Conservation (phyloP, 768 basidiomycete species). For the Candolleomyces aberdarensis region DNA sequence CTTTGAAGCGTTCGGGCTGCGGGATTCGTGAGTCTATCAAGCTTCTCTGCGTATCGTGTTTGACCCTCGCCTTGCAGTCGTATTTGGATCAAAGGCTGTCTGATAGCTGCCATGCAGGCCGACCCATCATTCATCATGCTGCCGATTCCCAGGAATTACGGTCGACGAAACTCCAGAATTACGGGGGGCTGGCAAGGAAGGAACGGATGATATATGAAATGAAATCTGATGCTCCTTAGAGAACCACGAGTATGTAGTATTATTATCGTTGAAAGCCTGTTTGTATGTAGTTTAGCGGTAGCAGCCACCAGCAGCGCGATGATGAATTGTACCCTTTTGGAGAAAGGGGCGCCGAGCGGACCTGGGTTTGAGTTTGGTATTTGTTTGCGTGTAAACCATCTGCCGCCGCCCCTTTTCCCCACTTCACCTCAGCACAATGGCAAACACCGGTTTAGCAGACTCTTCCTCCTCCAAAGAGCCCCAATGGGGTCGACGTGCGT, state of each 20-base stretch:
- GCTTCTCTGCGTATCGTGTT: background rate
- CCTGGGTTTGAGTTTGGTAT: slow-evolving; percentile 9
- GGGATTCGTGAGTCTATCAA: slow-evolving; percentile 35
- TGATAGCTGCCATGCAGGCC: background rate
- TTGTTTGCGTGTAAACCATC: slow-evolving; percentile 11
- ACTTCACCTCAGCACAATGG: slow-evolving; percentile 11
- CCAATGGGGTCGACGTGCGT: slow-evolving; percentile 45
- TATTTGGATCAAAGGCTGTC: slow-evolving; percentile 6
- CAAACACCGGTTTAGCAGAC: slow-evolving; percentile 8
- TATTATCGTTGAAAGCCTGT: background rate
- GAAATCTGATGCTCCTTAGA: background rate
- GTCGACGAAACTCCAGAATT: background rate
- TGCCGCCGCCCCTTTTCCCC: background rate
- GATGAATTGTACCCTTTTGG: background rate
- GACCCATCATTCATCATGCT: background rate
- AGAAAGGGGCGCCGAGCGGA: background rate
- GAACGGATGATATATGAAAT: slow-evolving; percentile 2
- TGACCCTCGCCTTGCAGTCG: slow-evolving; percentile 1
- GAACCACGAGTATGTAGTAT: background rate
- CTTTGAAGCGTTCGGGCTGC: slow-evolving; percentile 41
- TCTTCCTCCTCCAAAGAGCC: slow-evolving; percentile 21
- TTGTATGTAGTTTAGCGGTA: background rate
- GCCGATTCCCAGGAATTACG: background rate
- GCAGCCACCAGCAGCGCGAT: background rate
- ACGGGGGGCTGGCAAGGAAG: background rate